Conservation (phyloP, 805 yeast species). For the Metschnikowia noctiluminum region DNA sequence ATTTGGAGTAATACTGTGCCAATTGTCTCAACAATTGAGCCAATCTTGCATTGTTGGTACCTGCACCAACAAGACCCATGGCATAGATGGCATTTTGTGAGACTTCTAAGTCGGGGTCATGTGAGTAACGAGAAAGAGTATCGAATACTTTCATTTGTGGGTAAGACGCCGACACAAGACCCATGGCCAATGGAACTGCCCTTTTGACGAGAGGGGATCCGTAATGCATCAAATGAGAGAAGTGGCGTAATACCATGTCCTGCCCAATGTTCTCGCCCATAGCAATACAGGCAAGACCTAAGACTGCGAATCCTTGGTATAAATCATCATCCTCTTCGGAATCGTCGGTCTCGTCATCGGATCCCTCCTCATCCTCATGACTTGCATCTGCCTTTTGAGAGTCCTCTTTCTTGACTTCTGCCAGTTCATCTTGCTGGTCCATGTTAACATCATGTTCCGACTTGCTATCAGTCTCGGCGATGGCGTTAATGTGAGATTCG, state of each 20-base stretch:
- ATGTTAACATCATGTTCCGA: slow-evolving; percentile 25
- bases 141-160: slow-evolving; percentile 98
- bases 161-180: slow-evolving; percentile 85
- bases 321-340: slow-evolving; percentile 50
- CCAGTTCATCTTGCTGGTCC: slow-evolving; percentile 25
- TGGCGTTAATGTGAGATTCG: slow-evolving; percentile 24
- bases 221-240: slow-evolving; percentile 96
- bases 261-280: slow-evolving; percentile 98
- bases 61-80: slow-evolving; percentile 98
- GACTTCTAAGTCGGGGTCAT: slow-evolving; percentile 90
- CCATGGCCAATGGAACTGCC: slow-evolving; percentile 98
- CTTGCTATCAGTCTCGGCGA: slow-evolving; percentile 15
- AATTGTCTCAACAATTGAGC: slow-evolving; percentile 94
- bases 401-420: slow-evolving; percentile 18
- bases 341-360: slow-evolving; percentile 27
- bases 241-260: slow-evolving; percentile 95
- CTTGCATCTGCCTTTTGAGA: slow-evolving; percentile 11
- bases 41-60: slow-evolving; percentile 96
- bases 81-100: slow-evolving; percentile 93
- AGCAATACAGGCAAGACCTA: slow-evolving; percentile 91
- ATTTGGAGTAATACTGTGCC: slow-evolving; percentile 88
- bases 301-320: slow-evolving; percentile 83
- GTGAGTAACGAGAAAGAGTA: slow-evolving; percentile 92
- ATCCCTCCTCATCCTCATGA: slow-evolving; percentile 25
- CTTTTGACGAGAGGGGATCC: slow-evolving; percentile 88